Evolutionary conservation across 305 asterid genomes (phyloP).

Genomic region (Fraxinus latifolia): DNA sequence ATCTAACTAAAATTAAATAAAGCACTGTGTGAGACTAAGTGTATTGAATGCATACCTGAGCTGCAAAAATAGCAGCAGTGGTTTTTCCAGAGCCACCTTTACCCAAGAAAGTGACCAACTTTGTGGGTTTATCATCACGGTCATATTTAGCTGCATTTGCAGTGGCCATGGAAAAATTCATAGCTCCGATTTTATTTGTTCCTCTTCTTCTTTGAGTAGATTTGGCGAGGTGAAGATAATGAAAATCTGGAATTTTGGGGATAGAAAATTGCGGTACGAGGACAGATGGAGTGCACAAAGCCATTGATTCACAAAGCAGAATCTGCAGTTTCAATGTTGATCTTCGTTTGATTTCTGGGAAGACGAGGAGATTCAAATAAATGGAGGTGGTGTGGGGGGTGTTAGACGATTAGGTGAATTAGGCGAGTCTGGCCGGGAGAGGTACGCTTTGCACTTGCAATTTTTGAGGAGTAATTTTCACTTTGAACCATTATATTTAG

Average conservation of each 20-base stretch:
- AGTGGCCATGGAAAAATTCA: slow-evolving; percentile 31
- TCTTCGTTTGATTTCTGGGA: not conserved
- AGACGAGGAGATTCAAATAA: not conserved
- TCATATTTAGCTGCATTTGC: slow-evolving; percentile 43
- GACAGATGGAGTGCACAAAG: slow-evolving; percentile 27
- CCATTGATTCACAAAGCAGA: slow-evolving; percentile 30
- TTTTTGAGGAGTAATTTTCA: not conserved
- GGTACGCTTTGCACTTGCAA: not conserved
- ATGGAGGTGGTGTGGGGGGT: not conserved
- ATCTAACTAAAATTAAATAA: not conserved
- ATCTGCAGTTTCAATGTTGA: slow-evolving; percentile 16
- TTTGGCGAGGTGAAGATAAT: slow-evolving; percentile 24
- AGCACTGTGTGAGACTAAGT: not conserved
- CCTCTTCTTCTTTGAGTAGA: slow-evolving; percentile 18
- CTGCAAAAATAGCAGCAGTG: slow-evolving; percentile 81
- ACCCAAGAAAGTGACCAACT: slow-evolving; percentile 75
- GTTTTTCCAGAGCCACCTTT: slow-evolving; percentile 87
- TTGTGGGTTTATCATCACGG: slow-evolving; percentile 39
- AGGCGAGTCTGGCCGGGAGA: not conserved
- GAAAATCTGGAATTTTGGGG: slow-evolving; percentile 17
- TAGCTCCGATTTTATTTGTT: slow-evolving; percentile 28
- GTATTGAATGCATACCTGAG: slow-evolving; percentile 51
- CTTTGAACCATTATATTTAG: not conserved
- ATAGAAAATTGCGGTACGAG: slow-evolving; percentile 24
- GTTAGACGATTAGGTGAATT: not conserved